Conservation (phyloP, 108 stramenopile genomes). For the Nitzschia sp. region DNA sequence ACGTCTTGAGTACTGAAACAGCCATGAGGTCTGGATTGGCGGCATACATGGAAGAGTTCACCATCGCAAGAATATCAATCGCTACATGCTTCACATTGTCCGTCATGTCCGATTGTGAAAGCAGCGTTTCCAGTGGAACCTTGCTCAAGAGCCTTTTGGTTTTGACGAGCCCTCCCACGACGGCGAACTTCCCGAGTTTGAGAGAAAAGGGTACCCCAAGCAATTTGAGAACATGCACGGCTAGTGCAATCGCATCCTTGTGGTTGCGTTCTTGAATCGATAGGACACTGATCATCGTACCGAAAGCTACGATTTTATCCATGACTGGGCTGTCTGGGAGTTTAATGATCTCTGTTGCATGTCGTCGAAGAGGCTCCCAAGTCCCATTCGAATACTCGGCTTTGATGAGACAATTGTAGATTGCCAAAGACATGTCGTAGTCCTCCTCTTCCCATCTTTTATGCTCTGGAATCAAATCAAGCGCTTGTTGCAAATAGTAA, state of each 20-base stretch:
- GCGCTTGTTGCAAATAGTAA: constrained; percentile 2
- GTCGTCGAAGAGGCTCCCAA: constrained; percentile 2
- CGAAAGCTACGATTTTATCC: constrained; percentile 14
- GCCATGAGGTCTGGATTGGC: neutral
- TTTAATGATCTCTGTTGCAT: neutral
- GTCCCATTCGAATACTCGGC: constrained; percentile 25
- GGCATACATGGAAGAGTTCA: constrained; percentile 7
- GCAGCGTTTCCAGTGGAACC: constrained; percentile 10
- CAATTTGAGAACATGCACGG: constrained; percentile 13
- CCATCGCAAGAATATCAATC: constrained; percentile 7
- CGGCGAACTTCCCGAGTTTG: neutral
- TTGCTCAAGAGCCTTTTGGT: constrained; percentile 15
- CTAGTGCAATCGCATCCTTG: constrained; percentile 1
- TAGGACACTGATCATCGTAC: neutral
- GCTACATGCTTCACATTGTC: neutral
- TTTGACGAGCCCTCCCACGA: constrained; percentile 17
- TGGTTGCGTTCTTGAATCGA: constrained; percentile 1
- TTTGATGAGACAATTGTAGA: constrained; percentile 12
- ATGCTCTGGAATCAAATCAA: neutral
- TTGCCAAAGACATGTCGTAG: neutral
- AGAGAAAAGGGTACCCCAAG: neutral
- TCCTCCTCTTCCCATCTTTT: constrained; percentile 8
- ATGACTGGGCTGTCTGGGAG: neutral
- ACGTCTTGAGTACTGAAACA: neutral
- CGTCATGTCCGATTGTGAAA: neutral